Percentiles rank a stretch among this genome's conserved stretches.
Evolutionary conservation across 2,329 filamentous ascomycete species (phyloP).

Genomic region (Aspergillus jensenii): DNA sequence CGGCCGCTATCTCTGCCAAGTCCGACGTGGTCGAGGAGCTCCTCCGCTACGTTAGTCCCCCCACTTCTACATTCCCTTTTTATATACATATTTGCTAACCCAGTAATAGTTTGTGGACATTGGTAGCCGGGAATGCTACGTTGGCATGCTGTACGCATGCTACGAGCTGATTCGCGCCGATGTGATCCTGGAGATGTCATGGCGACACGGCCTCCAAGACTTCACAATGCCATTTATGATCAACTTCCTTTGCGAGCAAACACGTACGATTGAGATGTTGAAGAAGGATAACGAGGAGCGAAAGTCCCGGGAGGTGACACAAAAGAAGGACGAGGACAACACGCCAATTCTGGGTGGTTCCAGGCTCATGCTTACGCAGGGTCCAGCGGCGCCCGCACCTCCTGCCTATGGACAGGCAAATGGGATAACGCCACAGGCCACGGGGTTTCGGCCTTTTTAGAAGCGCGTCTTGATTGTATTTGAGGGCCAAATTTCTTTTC

Average conservation of each 20-base stretch:
- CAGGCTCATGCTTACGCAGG: constrained; percentile 93
- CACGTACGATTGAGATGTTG: constrained; percentile 75
- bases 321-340: constrained; percentile 88
- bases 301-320: constrained; percentile 68
- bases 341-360: constrained; percentile 87
- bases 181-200: constrained; percentile 91
- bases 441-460: constrained; percentile 66
- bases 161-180: constrained; percentile 95
- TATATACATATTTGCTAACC: constrained; percentile 32
- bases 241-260: constrained; percentile 92
- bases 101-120: constrained; percentile 87
- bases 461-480: constrained; percentile 20
- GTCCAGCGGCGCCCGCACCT: constrained; percentile 63
- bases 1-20: constrained; percentile 88
- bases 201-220: constrained; percentile 90
- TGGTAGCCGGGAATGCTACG: constrained; percentile 97
- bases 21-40: constrained; percentile 91
- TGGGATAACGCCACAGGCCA: constrained; percentile 85
- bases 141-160: constrained; percentile 99
- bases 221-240: constrained; percentile 99
- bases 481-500: constrained; percentile 5
- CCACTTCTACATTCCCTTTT: neutral
- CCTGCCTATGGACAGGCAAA: constrained; percentile 77
- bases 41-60: constrained; percentile 83
- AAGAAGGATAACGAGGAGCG: constrained; percentile 97